Percentiles rank a stretch among this genome's conserved stretches.
These are phyloP conservation scores for Rhynchospora pubera DNA, from an alignment of 176 grass and related monocot species.

Conservation along the genomic window DNA sequence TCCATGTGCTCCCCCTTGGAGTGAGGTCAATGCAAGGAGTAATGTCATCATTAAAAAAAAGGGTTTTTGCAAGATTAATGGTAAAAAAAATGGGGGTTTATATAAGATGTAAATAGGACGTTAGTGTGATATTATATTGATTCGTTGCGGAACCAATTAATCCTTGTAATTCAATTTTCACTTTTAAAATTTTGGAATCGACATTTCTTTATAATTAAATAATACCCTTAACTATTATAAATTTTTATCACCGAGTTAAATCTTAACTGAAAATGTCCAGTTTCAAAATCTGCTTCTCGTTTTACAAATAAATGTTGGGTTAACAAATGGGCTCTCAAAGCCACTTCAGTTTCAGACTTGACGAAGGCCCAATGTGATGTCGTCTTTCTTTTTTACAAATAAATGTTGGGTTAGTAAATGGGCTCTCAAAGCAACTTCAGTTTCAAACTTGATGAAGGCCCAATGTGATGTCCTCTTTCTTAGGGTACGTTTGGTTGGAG, in stretches of 20 bases:
- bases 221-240: neutral
- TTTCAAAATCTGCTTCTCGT: too few relatives aligned
- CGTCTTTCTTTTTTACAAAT: too few relatives aligned
- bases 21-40: slow-evolving; percentile 10
- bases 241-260: neutral
- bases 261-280: neutral
- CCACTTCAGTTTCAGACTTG: neutral
- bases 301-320: too few relatives aligned
- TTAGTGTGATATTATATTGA: slow-evolving; percentile 18
- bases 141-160: neutral
- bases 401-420: too few relatives aligned
- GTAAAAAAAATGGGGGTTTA: neutral
- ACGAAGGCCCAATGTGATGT: too few relatives aligned
- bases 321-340: neutral
- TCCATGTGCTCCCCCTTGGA: slow-evolving; percentile 28
- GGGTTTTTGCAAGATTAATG: neutral
- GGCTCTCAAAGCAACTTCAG: too few relatives aligned
- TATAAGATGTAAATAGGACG: slow-evolving; percentile 14
- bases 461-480: too few relatives aligned
- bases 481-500: too few relatives aligned
- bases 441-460: too few relatives aligned
- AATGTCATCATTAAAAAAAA: neutral
- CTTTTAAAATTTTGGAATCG: neutral
- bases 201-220: neutral
- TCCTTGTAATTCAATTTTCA: neutral